Percentiles rank a stretch among this genome's conserved stretches.
Evolutionary conservation across 139 green algal genomes (phyloP).

Genomic region (Micractinium sp.): DNA sequence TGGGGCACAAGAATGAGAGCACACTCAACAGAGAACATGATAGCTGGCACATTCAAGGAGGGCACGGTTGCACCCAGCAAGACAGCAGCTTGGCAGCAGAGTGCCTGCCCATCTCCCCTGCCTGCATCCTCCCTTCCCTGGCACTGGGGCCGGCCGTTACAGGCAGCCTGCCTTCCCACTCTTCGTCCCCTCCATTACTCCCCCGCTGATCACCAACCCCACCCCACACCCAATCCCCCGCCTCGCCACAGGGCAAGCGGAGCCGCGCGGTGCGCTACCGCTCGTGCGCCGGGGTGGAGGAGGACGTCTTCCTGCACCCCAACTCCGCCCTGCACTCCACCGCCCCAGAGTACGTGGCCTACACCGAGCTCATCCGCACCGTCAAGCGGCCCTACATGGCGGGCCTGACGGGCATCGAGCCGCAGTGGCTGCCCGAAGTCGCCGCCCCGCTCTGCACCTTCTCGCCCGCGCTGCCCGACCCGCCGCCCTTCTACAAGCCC

Average conservation of each 20-base stretch:
- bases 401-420: conserved; percentile 73
- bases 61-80: too few species aligned
- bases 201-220: too few species aligned
- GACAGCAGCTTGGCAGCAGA: too few species aligned
- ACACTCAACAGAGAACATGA: too few species aligned
- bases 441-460: conserved; percentile 67
- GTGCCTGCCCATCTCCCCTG: too few species aligned
- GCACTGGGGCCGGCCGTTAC: background rate
- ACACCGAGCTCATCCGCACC: conserved; percentile 79
- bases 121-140: too few species aligned
- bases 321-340: conserved; percentile 67
- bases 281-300: conserved; percentile 41
- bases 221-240: background rate
- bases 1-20: background rate
- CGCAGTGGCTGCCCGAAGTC: conserved; percentile 57
- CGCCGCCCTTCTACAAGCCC: conserved; percentile 66
- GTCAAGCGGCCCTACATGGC: conserved; percentile 90
- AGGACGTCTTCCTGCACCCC: conserved; percentile 92
- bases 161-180: background rate
- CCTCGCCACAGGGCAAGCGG: background rate
- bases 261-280: conserved; percentile 71
- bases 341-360: conserved; percentile 83
- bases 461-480: conserved; percentile 63
- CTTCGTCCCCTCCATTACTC: too few species aligned
- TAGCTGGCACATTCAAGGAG: too few species aligned